Evolutionary conservation across 768 basidiomycete genomes (phyloP), one percentile per base, ranked within the genome.

Genomic region (Amanita exitialis): DNA sequence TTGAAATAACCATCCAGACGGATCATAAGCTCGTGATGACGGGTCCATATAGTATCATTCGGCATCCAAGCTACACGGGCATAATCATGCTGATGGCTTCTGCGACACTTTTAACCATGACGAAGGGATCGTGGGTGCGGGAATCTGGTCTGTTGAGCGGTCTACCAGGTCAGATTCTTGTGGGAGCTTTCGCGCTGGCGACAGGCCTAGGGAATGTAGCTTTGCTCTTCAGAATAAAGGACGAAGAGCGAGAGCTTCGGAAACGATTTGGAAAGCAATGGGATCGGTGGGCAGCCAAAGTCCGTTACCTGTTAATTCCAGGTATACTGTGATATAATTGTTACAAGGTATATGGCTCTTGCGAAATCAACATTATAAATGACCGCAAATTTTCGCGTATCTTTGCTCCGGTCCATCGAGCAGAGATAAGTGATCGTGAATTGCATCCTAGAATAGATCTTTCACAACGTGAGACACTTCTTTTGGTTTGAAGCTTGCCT

Each of bases 271-370:
- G 72, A 3, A 59, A 59, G 36, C 61, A 72, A 47, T 70, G 73
- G 70, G 65, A 68, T 8, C 54, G 59, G 1, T 81, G 75, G 75
- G 70, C 70, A 4, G 52, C 51, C 37, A 61, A 53, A 37, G 78
- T 80, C 10, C 72, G 65, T 6, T 76, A 72, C 49, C 75, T 59
- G 46, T 61, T 81, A 25, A 56, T 80, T 41, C 78, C 78, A 21
- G 66, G 71, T 8, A 34, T 47, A 45, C 20, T 55, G 21, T 45
- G 30, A 30, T 28, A 28, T 28, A 28, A 28, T 28, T 9, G 3
- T 28, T 28, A 2, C 6, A 9, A 28, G 27, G 27, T 28, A 28
- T 28, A 28, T 28, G 1, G 27, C 27, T 9, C 27, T 28, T 27
- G 25, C 25, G 7, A 27, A 6, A 27, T 27, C 27, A 28, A 28